Evolutionary conservation across 495 filamentous ascomycete species (phyloP), one percentile per base, ranked within the genome.

Genomic region (Penicillium pulvis): DNA sequence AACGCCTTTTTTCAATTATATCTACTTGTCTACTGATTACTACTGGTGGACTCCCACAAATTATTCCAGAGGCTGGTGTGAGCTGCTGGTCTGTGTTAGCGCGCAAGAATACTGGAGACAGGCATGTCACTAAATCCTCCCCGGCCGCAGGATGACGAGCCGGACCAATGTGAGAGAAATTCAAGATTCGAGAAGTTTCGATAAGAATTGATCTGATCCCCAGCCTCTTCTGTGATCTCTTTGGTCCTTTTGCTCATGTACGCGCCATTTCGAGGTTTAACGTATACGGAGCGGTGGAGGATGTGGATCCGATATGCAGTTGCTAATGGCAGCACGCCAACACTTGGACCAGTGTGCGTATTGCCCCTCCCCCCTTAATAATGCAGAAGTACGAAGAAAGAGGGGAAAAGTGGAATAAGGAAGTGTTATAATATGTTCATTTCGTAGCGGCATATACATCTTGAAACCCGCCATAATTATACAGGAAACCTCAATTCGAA

Each of bases 71-170:
- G 69, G 69, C 69, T 71, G 69, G 69, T 64, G 69, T 64, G 61
- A 71, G 59, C 63, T 58, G 51, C 68, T 70, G 67, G 67, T 67
- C 65, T 70, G 67, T 72, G 70, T 72, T 72, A 72, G 70, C 70
- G 70, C 57, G 61, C 59, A 53, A 60, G 56, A 65, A 52, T 56
- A 70, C 56, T 68, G 67, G 67, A 67, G 64, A 58, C 56, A 62
- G 57, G 62, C 16, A n/a, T 35, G 54, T 56, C 54, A 49, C 44
- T 35, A 42, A 47, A 55, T 55, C 53, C 42, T 55, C 53, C 43
- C 33, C 33, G 33, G 33, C 33, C 53, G 53, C 20, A 24, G 53
- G 51, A 62, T 39, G 53, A 45, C 56, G 43, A 42, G 33, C 49
- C 7, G 46, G 46, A 17, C 35, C 35, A 53, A 53, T n/a, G 23